phyloP scores from a whole-genome alignment of 352 stramenopile genomes.

The Phytophthora syringae region DNA sequence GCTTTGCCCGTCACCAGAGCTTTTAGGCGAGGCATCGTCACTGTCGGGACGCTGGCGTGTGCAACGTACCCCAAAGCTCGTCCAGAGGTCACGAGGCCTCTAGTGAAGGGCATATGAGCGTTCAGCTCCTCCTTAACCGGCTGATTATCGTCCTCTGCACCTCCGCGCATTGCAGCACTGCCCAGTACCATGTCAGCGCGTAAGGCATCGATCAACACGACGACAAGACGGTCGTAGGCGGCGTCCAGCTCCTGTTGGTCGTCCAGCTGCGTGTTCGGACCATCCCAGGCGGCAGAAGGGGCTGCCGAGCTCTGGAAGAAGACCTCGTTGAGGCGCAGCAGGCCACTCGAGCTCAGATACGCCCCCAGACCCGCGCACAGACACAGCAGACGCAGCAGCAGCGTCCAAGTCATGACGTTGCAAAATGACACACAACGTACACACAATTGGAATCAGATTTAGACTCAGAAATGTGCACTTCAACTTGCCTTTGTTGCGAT shows the following conservation, averaged over 20 bases:
- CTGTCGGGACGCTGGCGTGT: constrained; percentile 84
- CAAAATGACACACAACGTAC: constrained; percentile 10
- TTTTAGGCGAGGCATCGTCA: constrained; percentile 91
- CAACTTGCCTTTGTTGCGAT: constrained; percentile 11
- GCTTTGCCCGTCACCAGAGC: constrained; percentile 86
- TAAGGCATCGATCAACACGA: constrained; percentile 89
- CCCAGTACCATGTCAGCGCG: constrained; percentile 90
- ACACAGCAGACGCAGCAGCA: constrained; percentile 43
- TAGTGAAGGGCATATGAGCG: constrained; percentile 74
- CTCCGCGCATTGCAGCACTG: constrained; percentile 51
- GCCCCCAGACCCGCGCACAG: constrained; percentile 43
- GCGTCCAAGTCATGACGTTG: constrained; percentile 21
- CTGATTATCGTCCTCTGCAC: not conserved
- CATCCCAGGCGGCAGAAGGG: constrained; percentile 6
- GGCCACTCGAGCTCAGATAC: constrained; percentile 58
- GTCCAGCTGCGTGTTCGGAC: not conserved
- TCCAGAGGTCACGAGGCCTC: constrained; percentile 50
- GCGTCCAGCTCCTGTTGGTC: constrained; percentile 13
- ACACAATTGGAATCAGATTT: constrained; percentile 10
- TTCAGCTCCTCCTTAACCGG: constrained; percentile 54
- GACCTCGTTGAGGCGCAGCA: constrained; percentile 67
- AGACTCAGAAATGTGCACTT: constrained; percentile 19
- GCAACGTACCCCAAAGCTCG: constrained; percentile 75
- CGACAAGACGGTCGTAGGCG: constrained; percentile 78
- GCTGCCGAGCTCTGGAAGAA: constrained; percentile 37